phyloP scores from a whole-genome alignment of 257 asterid genomes.

The Mentha longifolia region DNA sequence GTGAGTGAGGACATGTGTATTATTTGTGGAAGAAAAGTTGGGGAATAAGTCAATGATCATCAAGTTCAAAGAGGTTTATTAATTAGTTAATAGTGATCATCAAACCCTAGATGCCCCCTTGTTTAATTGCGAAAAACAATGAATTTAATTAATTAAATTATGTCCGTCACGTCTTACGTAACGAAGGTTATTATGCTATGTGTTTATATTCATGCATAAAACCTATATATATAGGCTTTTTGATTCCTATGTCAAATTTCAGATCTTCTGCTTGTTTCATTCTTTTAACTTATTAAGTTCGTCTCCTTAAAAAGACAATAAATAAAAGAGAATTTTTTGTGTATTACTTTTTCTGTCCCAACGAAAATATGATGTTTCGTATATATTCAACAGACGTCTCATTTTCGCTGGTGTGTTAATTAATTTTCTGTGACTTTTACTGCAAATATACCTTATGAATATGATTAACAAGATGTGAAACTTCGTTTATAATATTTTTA shows the following conservation, averaged over 20 bases:
- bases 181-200: neutral
- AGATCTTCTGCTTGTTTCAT: conserved; percentile 5
- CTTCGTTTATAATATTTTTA: too few relatives aligned
- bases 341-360: too few relatives aligned
- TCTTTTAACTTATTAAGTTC: conserved; percentile 6
- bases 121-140: conserved; percentile 38
- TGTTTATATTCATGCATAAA: conserved; percentile 23
- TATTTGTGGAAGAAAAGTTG: conserved; percentile 32
- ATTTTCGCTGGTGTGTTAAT: too few relatives aligned
- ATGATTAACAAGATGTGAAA: too few relatives aligned
- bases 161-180: conserved; percentile 44
- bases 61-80: conserved; percentile 47
- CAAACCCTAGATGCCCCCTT: conserved; percentile 46
- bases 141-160: conserved; percentile 31
- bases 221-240: neutral
- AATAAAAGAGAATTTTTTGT: too few relatives aligned
- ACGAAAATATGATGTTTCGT: too few relatives aligned
- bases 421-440: too few relatives aligned
- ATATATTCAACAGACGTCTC: too few relatives aligned
- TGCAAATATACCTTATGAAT: too few relatives aligned
- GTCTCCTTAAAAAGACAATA: too few relatives aligned
- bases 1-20: too few relatives aligned
- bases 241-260: neutral
- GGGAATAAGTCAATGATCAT: conserved; percentile 54
- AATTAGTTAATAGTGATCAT: conserved; percentile 36